Base-by-base conservation (phyloP, 2,329 filamentous ascomycete genomes). In the Corynespora cassiicola region DNA sequence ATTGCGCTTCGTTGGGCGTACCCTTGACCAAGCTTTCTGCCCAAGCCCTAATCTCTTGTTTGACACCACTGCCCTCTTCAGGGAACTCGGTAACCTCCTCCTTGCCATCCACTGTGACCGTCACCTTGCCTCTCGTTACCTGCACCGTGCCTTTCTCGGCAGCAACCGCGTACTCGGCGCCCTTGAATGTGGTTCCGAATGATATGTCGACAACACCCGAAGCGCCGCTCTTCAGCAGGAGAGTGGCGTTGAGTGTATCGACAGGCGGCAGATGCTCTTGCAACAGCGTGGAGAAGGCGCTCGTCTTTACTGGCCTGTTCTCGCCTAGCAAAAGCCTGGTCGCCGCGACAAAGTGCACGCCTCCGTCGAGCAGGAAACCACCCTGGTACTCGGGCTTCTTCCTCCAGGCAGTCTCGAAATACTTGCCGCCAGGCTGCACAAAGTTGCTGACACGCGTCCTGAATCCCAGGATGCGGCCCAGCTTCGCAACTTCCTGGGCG, bases 311-410 rank as follows among this genome's bases (percentile, higher is more conserved):
- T 7, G 74, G 68, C 30, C 77, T 71, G 4, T 72, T 70, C 0
- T 66, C 52, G 1, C 45, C 58, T 2, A 90, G 69, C 26, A 91
- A 59, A 20, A 79, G 63, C 11, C 87, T 74, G 32, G 85, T 75
- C 0, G 70, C 82, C 6, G 87, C 87, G 6, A 84, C 73, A 44
- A 81, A 84, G 65, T 91, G 88, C 17, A 91, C 85, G 27, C 88
- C 87, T 10, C 81, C 86, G 57, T 91, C 87, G 2, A 91, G 78
- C 37, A 90, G 64, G 61, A 90, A 90, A 0, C 88, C 87, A 37
- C 87, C 88, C 66, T 90, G 86, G 60, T 88, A 80, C 35, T 79
- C 74, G 1, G 87, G 87, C 38, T 71, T 77, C 63, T 85, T 85
- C 37, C 88, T 81, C 88, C 87, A 81, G 8, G 68, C 53, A 0